Conservation (phyloP, 176 grass and related monocot species). For the Ensete glaucum region DNA sequence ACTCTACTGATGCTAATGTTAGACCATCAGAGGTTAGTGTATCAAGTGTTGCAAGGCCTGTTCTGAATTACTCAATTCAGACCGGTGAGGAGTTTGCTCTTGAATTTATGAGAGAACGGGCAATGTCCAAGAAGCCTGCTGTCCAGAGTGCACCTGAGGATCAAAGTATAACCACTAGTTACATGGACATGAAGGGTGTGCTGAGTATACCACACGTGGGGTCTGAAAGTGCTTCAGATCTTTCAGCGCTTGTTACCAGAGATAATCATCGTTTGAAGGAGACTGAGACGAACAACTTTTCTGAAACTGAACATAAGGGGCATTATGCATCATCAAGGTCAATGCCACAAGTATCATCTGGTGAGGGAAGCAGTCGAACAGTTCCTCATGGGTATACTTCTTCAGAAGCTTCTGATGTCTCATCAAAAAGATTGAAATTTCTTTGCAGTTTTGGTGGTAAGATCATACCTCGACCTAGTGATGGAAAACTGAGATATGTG, state of each 20-base stretch:
- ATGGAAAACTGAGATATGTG: constrained; percentile 90
- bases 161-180: constrained; percentile 31
- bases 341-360: constrained; percentile 32
- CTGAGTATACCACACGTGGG: constrained; percentile 25
- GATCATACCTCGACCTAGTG: constrained; percentile 84
- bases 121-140: constrained; percentile 50
- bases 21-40: constrained; percentile 28
- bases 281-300: constrained; percentile 32
- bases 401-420: constrained; percentile 48
- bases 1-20: constrained; percentile 24
- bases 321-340: constrained; percentile 48
- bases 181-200: constrained; percentile 48
- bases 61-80: constrained; percentile 95
- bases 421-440: constrained; percentile 57
- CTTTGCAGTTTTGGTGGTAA: constrained; percentile 93
- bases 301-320: constrained; percentile 48
- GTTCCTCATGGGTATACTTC: constrained; percentile 49
- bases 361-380: constrained; percentile 38
- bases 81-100: constrained; percentile 91
- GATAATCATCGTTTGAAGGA: constrained; percentile 29
- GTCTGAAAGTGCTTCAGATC: constrained; percentile 41
- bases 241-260: constrained; percentile 33
- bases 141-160: constrained; percentile 40
- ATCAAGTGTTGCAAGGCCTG: constrained; percentile 37
- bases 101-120: constrained; percentile 90